Conservation (phyloP, 148 eudicot species). For the Chenopodium formosanum region DNA sequence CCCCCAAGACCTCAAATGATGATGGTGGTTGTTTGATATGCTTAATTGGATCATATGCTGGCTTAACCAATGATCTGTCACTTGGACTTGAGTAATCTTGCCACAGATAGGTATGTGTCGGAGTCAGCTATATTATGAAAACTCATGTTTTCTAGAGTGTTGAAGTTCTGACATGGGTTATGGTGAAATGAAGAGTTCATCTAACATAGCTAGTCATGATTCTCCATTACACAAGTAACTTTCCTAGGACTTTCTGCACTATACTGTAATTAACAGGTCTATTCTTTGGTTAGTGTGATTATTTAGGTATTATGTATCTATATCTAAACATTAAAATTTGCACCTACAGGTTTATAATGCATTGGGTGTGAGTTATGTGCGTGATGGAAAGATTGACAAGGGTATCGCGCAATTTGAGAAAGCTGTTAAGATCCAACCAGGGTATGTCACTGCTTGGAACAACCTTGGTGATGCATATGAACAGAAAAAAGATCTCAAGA, state of each 20-base stretch:
- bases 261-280: not conserved
- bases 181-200: not conserved
- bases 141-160: not conserved
- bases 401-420: slow-evolving; percentile 75
- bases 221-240: not conserved
- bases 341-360: slow-evolving; percentile 80
- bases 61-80: not conserved
- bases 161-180: not conserved
- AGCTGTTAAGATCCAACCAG: slow-evolving; percentile 90
- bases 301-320: not conserved
- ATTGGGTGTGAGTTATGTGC: slow-evolving; percentile 78
- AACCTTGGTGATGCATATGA: slow-evolving; percentile 94
- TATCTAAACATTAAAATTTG: not conserved
- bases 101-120: not conserved
- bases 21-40: not conserved
- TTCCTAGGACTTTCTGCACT: not conserved
- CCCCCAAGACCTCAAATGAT: not conserved
- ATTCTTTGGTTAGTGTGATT: not conserved
- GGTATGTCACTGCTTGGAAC: slow-evolving; percentile 94
- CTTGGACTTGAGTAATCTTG: not conserved
- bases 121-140: not conserved
- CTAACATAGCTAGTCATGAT: not conserved
- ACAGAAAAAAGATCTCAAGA: slow-evolving; percentile 66
- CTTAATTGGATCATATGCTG: not conserved
- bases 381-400: slow-evolving; percentile 77